phyloP scores from a whole-genome alignment of 805 yeast species.

The Candida succiphila region DNA sequence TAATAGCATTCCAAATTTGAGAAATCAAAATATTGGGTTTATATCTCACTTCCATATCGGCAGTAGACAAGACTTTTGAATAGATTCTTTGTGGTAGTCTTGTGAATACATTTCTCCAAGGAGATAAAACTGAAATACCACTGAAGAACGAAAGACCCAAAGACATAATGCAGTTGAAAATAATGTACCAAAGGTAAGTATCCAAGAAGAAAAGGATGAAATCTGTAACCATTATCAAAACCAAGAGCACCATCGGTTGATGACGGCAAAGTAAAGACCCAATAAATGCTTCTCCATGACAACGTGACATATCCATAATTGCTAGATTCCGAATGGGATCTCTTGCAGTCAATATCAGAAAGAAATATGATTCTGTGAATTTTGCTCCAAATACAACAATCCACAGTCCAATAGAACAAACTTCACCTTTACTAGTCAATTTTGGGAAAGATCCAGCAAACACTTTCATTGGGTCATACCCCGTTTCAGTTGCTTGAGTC shows the following conservation, averaged over 20 bases:
- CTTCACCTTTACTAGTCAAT: constrained; percentile 26
- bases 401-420: constrained; percentile 38
- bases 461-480: constrained; percentile 24
- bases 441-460: constrained; percentile 35
- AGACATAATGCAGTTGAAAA: constrained; percentile 44
- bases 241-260: constrained; percentile 32
- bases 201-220: constrained; percentile 42
- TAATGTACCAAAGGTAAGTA: constrained; percentile 48
- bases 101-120: constrained; percentile 47
- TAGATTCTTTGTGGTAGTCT: constrained; percentile 40
- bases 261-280: constrained; percentile 31
- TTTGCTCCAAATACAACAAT: constrained; percentile 35
- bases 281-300: constrained; percentile 31
- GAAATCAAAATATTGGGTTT: constrained; percentile 30
- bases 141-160: constrained; percentile 37
- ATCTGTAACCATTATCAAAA: constrained; percentile 33
- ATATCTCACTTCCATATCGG: constrained; percentile 34
- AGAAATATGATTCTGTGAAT: constrained; percentile 43
- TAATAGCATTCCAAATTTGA: constrained; percentile 45
- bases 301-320: constrained; percentile 30
- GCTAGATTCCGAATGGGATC: constrained; percentile 42
- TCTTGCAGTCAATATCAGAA: constrained; percentile 40
- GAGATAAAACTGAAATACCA: constrained; percentile 47
- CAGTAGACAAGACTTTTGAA: constrained; percentile 34
- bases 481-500: constrained; percentile 1